Percentiles rank a stretch among this genome's conserved stretches.
Evolutionary conservation across 208 protist species (phyloP).

Genomic region (Leishmania guyanensis): DNA sequence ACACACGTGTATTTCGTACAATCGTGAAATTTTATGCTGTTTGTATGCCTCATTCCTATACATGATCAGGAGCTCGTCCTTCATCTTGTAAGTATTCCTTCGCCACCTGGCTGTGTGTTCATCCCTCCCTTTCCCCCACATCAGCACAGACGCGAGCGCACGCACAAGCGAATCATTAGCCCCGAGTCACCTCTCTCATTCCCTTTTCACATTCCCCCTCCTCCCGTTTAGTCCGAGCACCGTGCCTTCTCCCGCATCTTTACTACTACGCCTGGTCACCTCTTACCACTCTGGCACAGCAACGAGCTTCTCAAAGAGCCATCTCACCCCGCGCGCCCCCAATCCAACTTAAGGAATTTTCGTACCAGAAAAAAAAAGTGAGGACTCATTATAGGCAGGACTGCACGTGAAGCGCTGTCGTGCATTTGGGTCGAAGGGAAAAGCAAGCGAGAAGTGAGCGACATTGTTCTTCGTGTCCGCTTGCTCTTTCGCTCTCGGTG

Average conservation of each 20-base stretch:
- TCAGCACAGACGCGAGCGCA: background rate
- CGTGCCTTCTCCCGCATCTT: background rate
- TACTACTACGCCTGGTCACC: background rate
- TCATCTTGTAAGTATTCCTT: background rate
- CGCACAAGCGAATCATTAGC: background rate
- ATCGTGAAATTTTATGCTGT: background rate
- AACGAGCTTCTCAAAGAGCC: background rate
- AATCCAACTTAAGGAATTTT: background rate
- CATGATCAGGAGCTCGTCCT: background rate
- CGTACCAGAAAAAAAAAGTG: background rate
- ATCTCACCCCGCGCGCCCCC: background rate
- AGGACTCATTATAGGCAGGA: background rate
- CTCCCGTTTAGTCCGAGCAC: background rate
- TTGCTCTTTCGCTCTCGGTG: background rate
- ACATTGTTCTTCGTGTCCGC: background rate
- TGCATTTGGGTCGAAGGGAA: background rate
- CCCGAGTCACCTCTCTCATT: background rate
- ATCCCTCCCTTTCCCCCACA: background rate
- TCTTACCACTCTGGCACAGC: background rate
- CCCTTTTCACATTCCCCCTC: background rate
- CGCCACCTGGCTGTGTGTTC: background rate
- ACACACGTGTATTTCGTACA: background rate
- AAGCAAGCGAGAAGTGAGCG: background rate
- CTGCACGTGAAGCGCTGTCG: background rate
- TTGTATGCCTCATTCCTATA: background rate